Percentiles rank a stretch among this genome's conserved stretches.
phyloP scores from a whole-genome alignment of 768 basidiomycete species.

The Macrolepiota fuliginosa region DNA sequence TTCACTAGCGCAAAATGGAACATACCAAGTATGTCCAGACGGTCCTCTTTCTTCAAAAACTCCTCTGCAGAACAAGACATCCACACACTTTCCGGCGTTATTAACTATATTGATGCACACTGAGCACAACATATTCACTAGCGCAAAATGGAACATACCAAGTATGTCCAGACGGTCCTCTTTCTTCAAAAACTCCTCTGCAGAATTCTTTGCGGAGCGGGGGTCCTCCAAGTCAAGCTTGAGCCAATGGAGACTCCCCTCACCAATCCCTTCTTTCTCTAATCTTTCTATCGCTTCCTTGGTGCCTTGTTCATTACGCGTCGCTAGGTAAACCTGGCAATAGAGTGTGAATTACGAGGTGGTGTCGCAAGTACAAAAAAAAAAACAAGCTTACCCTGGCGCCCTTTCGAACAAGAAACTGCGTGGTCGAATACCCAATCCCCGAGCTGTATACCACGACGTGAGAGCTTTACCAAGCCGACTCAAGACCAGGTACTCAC shows the following conservation, averaged over 20 bases:
- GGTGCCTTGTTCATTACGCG: conserved; percentile 16
- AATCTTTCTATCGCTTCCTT: conserved; percentile 19
- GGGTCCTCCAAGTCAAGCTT: conserved; percentile 27
- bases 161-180: conserved; percentile 53
- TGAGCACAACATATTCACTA: not conserved
- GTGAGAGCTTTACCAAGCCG: not conserved
- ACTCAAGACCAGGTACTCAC: not conserved
- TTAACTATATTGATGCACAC: conserved; percentile 36
- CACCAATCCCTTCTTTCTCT: conserved; percentile 18
- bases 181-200: conserved; percentile 20
- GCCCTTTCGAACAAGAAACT: conserved; percentile 6
- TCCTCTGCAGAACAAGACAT: conserved; percentile 18
- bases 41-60: conserved; percentile 29
- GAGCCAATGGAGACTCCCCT: conserved; percentile 20
- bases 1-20: conserved; percentile 4
- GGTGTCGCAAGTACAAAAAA: not conserved
- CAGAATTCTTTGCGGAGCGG: conserved; percentile 22
- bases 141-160: conserved; percentile 30
- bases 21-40: conserved; percentile 57
- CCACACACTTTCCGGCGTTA: conserved; percentile 35
- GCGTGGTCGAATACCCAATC: conserved; percentile 1
- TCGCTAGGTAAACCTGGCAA: conserved; percentile 18
- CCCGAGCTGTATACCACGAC: not conserved
- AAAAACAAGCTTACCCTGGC: not conserved
- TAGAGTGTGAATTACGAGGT: not conserved